Percentiles rank a stretch among this genome's conserved stretches.
phyloP scores from a whole-genome alignment of 768 basidiomycete species.

The Cystobasidium ongulense region DNA sequence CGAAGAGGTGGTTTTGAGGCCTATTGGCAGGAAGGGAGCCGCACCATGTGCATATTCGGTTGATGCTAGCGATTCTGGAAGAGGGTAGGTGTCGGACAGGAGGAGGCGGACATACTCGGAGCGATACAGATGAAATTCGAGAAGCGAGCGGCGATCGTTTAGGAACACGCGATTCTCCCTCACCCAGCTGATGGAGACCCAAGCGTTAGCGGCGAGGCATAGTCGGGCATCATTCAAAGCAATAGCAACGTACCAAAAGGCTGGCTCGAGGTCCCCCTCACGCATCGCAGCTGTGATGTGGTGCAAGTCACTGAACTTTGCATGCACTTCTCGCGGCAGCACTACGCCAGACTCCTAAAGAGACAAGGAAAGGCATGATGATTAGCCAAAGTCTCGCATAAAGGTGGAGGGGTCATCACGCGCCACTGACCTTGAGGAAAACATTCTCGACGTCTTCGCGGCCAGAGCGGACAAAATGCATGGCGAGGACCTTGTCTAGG shows the following conservation, averaged over 20 bases:
- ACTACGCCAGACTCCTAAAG: slow-evolving; percentile 60
- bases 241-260: slow-evolving; percentile 59
- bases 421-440: neutral
- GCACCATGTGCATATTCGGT: neutral
- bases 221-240: neutral
- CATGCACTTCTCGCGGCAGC: slow-evolving; percentile 52
- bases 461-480: slow-evolving; percentile 59
- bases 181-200: slow-evolving; percentile 59
- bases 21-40: neutral
- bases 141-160: slow-evolving; percentile 55
- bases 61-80: neutral
- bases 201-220: neutral
- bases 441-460: slow-evolving; percentile 68
- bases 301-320: slow-evolving; percentile 55
- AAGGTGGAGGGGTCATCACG: no score
- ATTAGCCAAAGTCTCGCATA: no score
- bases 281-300: slow-evolving; percentile 34
- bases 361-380: neutral
- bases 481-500: slow-evolving; percentile 46
- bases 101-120: slow-evolving; percentile 79
- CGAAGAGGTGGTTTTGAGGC: neutral
- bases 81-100: slow-evolving; percentile 35
- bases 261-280: slow-evolving; percentile 50
- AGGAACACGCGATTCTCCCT: slow-evolving; percentile 51
- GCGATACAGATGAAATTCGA: slow-evolving; percentile 84